These are phyloP conservation scores for Leccinum fibrillosum DNA, from an alignment of 768 basidiomycete species.

Conservation along the genomic window DNA sequence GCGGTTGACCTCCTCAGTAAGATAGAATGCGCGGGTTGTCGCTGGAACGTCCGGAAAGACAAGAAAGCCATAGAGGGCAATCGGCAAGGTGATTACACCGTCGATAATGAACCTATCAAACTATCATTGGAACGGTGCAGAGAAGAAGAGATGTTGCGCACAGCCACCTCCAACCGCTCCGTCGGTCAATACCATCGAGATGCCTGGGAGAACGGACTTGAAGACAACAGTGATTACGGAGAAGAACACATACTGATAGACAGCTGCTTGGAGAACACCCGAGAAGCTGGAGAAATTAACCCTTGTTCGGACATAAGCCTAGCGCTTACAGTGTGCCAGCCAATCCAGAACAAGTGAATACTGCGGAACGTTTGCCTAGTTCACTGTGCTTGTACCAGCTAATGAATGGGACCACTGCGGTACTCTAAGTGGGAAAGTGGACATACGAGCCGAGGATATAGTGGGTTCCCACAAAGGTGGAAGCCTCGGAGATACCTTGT, in stretches of 20 bases:
- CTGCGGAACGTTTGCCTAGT: slow-evolving; percentile 67
- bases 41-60: slow-evolving; percentile 71
- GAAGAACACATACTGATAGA: slow-evolving; percentile 48
- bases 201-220: slow-evolving; percentile 28
- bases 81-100: slow-evolving; percentile 67
- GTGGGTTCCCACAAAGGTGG: slow-evolving; percentile 74
- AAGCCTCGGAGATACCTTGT: slow-evolving; percentile 69
- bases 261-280: slow-evolving; percentile 59
- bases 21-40: slow-evolving; percentile 61
- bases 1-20: slow-evolving; percentile 49
- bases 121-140: not conserved
- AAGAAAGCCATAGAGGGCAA: slow-evolving; percentile 68
- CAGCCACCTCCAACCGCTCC: slow-evolving; percentile 70
- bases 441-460: slow-evolving; percentile 70
- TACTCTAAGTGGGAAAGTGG: not conserved
- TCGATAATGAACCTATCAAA: slow-evolving; percentile 58
- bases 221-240: not conserved
- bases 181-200: slow-evolving; percentile 48
- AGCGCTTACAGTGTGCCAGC: slow-evolving; percentile 54
- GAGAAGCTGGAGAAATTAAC: slow-evolving; percentile 46
- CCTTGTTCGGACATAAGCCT: not conserved
- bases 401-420: not conserved
- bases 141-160: slow-evolving; percentile 21
- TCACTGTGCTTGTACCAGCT: slow-evolving; percentile 74
- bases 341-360: slow-evolving; percentile 65